Conservation (phyloP, 208 protist genomes). For the Angomonas ambiguus region DNA sequence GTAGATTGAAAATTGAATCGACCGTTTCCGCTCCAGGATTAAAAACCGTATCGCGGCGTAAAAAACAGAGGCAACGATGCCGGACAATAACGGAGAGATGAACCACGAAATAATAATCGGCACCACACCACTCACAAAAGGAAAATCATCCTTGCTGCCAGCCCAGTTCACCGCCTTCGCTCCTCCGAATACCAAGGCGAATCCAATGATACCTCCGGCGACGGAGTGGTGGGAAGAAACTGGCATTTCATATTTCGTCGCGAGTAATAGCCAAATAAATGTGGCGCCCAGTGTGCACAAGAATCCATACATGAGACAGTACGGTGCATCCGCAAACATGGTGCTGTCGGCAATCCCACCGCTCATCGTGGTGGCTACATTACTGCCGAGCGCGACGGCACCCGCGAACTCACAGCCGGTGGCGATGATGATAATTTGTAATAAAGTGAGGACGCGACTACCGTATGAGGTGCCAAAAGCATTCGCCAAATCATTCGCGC, state of each 20-base stretch:
- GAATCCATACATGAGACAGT: slow-evolving; percentile 75
- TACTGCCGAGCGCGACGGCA: slow-evolving; percentile 48
- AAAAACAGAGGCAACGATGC: slow-evolving; percentile 29
- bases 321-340: slow-evolving; percentile 43
- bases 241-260: slow-evolving; percentile 38
- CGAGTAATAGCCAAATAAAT: slow-evolving; percentile 50
- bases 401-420: slow-evolving; percentile 68
- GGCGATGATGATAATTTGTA: slow-evolving; percentile 69
- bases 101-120: slow-evolving; percentile 66
- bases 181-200: slow-evolving; percentile 62
- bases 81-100: slow-evolving; percentile 46
- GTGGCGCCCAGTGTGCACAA: slow-evolving; percentile 41
- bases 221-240: slow-evolving; percentile 64
- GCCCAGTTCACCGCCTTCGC: slow-evolving; percentile 43
- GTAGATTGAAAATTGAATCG: slow-evolving; percentile 29
- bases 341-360: slow-evolving; percentile 46
- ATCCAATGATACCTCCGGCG: slow-evolving; percentile 63
- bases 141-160: slow-evolving; percentile 30
- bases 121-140: slow-evolving; percentile 45
- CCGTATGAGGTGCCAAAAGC: slow-evolving; percentile 85
- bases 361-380: slow-evolving; percentile 57
- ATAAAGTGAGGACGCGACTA: slow-evolving; percentile 52
- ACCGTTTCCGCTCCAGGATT: slow-evolving; percentile 33
- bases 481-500: slow-evolving; percentile 88
- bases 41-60: slow-evolving; percentile 33